These are phyloP conservation scores for Pelargonium cotyledonis DNA, from an alignment of 441 rosid genomes.

Conservation along the genomic window DNA sequence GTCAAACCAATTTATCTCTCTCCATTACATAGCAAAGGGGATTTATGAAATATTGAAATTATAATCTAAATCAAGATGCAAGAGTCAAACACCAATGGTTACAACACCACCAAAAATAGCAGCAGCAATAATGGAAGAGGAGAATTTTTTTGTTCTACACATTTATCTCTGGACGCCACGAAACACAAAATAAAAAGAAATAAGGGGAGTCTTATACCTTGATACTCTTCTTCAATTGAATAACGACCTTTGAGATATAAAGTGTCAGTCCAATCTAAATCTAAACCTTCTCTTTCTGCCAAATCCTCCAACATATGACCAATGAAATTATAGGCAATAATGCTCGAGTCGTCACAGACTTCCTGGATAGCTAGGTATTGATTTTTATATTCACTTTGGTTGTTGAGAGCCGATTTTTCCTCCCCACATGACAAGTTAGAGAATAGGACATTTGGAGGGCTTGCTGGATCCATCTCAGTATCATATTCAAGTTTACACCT, in stretches of 20 bases:
- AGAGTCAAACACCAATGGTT: background rate
- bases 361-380: conserved; percentile 66
- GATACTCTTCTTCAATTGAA: conserved; percentile 28
- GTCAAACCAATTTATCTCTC: background rate
- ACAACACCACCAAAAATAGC: background rate
- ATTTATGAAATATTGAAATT: background rate
- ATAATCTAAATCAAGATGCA: background rate
- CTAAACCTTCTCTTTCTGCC: conserved; percentile 37
- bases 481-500: conserved; percentile 28
- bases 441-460: conserved; percentile 20
- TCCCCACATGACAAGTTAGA: conserved; percentile 23
- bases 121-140: background rate
- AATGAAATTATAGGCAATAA: conserved; percentile 61
- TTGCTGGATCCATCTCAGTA: conserved; percentile 26
- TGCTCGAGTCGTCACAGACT: conserved; percentile 56
- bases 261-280: conserved; percentile 30
- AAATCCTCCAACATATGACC: conserved; percentile 54
- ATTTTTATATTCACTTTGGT: conserved; percentile 31
- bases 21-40: background rate
- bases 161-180: background rate
- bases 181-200: background rate
- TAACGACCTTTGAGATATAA: conserved; percentile 46
- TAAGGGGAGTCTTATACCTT: conserved; percentile 30
- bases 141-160: background rate
- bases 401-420: conserved; percentile 19